phyloP scores from a whole-genome alignment of 2,329 filamentous ascomycete species.

The Ophiostoma angusticollis region DNA sequence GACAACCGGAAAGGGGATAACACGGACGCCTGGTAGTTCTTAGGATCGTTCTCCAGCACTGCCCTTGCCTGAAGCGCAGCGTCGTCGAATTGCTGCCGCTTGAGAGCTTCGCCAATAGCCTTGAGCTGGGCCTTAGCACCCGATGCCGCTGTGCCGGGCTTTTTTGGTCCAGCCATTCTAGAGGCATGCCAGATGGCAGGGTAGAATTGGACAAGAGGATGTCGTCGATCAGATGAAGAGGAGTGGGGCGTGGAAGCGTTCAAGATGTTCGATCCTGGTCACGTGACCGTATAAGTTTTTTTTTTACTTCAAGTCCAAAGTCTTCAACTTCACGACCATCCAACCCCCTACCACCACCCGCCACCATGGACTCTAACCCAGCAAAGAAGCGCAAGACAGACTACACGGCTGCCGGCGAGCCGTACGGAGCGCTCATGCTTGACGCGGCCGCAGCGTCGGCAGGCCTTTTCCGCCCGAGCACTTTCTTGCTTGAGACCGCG shows the following conservation, averaged over 20 bases:
- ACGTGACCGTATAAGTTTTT: too few relatives aligned
- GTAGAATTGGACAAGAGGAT: too few relatives aligned
- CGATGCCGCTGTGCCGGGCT: conserved; percentile 29
- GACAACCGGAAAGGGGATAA: too few relatives aligned
- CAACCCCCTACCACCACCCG: background rate
- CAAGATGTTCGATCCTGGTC: too few relatives aligned
- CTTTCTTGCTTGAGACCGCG: conserved; percentile 46
- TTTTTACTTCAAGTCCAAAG: too few relatives aligned
- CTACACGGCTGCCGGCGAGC: conserved; percentile 14
- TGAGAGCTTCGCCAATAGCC: conserved; percentile 64
- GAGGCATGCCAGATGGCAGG: background rate
- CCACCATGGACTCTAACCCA: conserved; percentile 21
- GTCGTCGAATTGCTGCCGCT: conserved; percentile 65
- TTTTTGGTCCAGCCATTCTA: conserved; percentile 11
- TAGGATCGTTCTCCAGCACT: conserved; percentile 57
- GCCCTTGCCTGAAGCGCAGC: conserved; percentile 56
- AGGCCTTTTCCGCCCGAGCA: conserved; percentile 28
- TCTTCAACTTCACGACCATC: background rate
- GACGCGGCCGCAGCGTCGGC: conserved; percentile 19
- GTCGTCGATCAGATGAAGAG: too few relatives aligned
- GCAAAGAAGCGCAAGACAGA: conserved; percentile 24
- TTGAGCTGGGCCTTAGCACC: conserved; percentile 63
- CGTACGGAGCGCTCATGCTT: conserved; percentile 8
- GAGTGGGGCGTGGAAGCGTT: too few relatives aligned
- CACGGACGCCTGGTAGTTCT: conserved; percentile 69